Evolutionary conservation across 2,329 filamentous ascomycete genomes (phyloP).

Genomic region (Verticillium longisporum): DNA sequence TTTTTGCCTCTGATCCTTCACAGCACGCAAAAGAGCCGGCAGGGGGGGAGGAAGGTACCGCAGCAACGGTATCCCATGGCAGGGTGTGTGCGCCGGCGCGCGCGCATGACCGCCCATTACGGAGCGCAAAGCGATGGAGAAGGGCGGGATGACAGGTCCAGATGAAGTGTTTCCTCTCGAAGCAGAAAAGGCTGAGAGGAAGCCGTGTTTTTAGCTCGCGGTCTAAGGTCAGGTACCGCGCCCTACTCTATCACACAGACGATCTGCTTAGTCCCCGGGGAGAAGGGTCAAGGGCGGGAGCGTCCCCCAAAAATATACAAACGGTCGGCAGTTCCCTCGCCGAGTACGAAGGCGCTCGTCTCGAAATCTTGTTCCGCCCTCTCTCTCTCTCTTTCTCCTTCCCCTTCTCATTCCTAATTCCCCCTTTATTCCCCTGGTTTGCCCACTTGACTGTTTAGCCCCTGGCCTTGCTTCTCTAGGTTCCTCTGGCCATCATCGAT

Average conservation of each 20-base stretch:
- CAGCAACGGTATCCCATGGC: not conserved
- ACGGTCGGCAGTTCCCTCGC: not conserved
- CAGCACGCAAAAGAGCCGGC: not conserved
- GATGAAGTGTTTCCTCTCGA: too few species aligned
- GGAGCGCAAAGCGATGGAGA: not conserved
- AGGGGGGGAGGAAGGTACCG: not conserved
- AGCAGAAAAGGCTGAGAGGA: too few species aligned
- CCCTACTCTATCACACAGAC: not conserved
- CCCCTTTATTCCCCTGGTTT: not conserved
- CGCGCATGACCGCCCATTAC: not conserved
- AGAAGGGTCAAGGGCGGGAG: not conserved
- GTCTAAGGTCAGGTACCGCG: too few species aligned
- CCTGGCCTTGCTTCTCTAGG: not conserved
- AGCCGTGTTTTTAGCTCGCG: too few species aligned
- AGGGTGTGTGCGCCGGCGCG: not conserved
- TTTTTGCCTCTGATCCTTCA: not conserved
- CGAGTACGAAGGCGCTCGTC: not conserved
- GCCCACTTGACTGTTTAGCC: not conserved
- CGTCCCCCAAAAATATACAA: not conserved
- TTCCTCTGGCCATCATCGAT: not conserved
- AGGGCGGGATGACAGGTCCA: not conserved
- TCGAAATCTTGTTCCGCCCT: not conserved
- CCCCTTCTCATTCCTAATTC: not conserved
- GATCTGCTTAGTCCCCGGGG: not conserved
- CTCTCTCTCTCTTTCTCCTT: not conserved